Conservation (phyloP, 1,139 yeast species). For the Saccharomyces hybrid region DNA sequence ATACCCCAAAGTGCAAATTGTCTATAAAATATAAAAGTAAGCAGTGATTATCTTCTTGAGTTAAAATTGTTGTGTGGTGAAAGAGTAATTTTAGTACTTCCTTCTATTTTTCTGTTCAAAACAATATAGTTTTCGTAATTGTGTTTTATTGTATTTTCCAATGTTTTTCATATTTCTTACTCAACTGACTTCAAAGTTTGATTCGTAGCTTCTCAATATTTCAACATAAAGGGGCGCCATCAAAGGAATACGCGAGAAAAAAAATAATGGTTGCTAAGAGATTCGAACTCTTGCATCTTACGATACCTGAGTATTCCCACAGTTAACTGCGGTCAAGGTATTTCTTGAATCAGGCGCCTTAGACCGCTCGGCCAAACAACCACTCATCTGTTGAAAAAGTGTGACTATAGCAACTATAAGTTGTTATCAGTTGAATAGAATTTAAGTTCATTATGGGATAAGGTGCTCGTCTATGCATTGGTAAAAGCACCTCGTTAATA, state of each 20-base stretch:
- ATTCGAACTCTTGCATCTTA: conserved; percentile 10
- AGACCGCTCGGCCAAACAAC: conserved; percentile 8
- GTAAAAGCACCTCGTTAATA: too few relatives aligned
- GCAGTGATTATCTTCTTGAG: neutral
- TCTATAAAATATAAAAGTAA: neutral
- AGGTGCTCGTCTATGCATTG: too few relatives aligned
- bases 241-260: neutral
- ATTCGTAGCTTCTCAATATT: neutral
- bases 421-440: too few relatives aligned
- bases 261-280: conserved; percentile 6
- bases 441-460: too few relatives aligned
- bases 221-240: neutral
- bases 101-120: neutral
- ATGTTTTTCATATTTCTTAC: neutral
- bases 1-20: neutral
- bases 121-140: neutral
- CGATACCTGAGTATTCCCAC: conserved; percentile 9
- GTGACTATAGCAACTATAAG: too few relatives aligned
- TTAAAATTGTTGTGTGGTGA: neutral
- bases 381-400: neutral
- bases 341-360: conserved; percentile 7
- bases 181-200: neutral
- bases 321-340: conserved; percentile 3
- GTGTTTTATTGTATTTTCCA: neutral
- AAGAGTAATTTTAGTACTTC: too few relatives aligned